Evolutionary conservation across 2,329 filamentous ascomycete genomes (phyloP).

Genomic region (Fusarium protoensiforme): DNA sequence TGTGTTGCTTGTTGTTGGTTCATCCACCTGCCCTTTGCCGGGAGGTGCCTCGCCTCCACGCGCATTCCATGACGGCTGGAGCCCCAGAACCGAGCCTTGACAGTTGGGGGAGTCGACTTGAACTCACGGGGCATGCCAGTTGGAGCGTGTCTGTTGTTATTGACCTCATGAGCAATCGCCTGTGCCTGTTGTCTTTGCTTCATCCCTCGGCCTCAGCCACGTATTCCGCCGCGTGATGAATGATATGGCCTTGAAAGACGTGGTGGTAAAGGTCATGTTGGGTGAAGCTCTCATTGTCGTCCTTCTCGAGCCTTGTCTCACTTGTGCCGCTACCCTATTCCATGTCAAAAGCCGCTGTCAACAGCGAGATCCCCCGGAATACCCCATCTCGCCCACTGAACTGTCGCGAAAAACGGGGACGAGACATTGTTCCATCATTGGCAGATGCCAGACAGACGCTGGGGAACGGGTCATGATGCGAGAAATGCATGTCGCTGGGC

Average conservation of each 20-base stretch:
- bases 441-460: constrained; percentile 34
- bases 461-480: constrained; percentile 33
- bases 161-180: background rate
- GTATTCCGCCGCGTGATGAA: constrained; percentile 16
- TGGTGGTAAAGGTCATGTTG: constrained; percentile 1
- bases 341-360: constrained; percentile 8
- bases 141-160: background rate
- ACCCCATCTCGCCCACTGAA: constrained; percentile 7
- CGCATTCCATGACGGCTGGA: constrained; percentile 1
- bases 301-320: constrained; percentile 12
- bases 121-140: background rate
- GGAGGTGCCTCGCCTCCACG: constrained; percentile 21
- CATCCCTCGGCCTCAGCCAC: constrained; percentile 11
- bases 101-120: background rate
- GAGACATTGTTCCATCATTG: constrained; percentile 35
- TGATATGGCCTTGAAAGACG: background rate
- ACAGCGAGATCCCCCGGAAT: constrained; percentile 12
- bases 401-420: constrained; percentile 5
- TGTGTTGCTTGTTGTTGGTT: constrained; percentile 1
- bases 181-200: constrained; percentile 10
- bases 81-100: constrained; percentile 6
- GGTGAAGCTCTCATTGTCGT: background rate
- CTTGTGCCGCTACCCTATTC: constrained; percentile 30
- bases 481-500: constrained; percentile 31
- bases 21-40: constrained; percentile 2